Evolutionary conservation across 2,329 filamentous ascomycete species (phyloP).

Genomic region (Monosporascus sp.): DNA sequence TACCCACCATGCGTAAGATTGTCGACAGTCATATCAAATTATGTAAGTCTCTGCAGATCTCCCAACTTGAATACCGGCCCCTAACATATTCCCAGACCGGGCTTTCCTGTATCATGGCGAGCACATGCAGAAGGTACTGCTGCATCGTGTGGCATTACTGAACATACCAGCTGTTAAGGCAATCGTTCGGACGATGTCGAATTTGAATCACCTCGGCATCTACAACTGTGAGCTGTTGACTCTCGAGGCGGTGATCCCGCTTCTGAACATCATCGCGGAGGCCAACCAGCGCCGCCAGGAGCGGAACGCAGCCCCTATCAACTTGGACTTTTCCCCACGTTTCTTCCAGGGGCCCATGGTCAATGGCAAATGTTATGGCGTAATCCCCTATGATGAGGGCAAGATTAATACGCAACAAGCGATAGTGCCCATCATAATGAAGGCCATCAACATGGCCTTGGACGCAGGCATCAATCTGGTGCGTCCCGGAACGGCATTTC

Average conservation of each 20-base stretch:
- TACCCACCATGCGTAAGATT: background rate
- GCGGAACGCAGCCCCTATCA: slow-evolving; percentile 15
- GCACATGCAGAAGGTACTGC: slow-evolving; percentile 14
- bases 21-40: background rate
- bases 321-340: slow-evolving; percentile 13
- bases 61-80: background rate
- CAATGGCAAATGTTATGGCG: slow-evolving; percentile 13
- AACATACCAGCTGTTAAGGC: slow-evolving; percentile 10
- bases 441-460: slow-evolving; percentile 7
- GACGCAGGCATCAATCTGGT: slow-evolving; percentile 15
- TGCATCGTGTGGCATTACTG: slow-evolving; percentile 20
- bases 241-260: slow-evolving; percentile 11
- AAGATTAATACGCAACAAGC: slow-evolving; percentile 10
- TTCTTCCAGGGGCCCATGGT: slow-evolving; percentile 8
- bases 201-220: slow-evolving; percentile 17
- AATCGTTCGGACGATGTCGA: slow-evolving; percentile 12
- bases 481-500: slow-evolving; percentile 18
- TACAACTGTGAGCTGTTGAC: slow-evolving; percentile 25
- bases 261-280: slow-evolving; percentile 13
- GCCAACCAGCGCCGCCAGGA: slow-evolving; percentile 9
- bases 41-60: background rate
- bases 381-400: slow-evolving; percentile 14
- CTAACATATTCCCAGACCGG: slow-evolving; percentile 7
- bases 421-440: slow-evolving; percentile 9
- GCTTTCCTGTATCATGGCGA: slow-evolving; percentile 8